phyloP scores from a whole-genome alignment of 495 filamentous ascomycete species.

The Trypethelium eluteriae region DNA sequence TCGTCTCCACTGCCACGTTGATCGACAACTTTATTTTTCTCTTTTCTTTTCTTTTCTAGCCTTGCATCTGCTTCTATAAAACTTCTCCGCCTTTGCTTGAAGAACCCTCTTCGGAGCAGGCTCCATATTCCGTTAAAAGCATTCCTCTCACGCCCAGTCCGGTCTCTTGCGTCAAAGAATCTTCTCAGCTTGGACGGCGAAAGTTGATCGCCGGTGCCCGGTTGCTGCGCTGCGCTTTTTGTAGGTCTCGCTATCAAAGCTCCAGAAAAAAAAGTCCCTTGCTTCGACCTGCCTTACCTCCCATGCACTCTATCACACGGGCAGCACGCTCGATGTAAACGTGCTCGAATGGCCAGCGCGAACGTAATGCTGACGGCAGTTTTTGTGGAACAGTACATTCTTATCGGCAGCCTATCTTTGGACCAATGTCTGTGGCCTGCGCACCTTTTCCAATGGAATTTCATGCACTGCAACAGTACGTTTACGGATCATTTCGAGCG shows the following conservation, averaged over 20 bases:
- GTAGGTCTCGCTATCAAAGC: background rate
- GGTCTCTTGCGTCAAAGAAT: constrained; percentile 10
- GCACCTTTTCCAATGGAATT: constrained; percentile 28
- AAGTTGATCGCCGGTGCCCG: background rate
- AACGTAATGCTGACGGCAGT: background rate
- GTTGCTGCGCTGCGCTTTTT: background rate
- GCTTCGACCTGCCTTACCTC: background rate
- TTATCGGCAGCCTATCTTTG: background rate
- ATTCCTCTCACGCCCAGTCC: constrained; percentile 1
- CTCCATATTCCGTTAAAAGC: constrained; percentile 6
- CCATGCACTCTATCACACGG: background rate
- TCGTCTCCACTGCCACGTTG: background rate
- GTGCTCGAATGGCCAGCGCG: background rate
- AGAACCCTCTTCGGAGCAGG: constrained; percentile 2
- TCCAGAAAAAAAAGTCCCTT: background rate
- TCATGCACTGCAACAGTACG: constrained; percentile 33
- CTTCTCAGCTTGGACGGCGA: background rate
- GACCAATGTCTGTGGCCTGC: constrained; percentile 8
- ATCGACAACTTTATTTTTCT: background rate
- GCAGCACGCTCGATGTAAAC: background rate
- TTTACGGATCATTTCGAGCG: constrained; percentile 2
- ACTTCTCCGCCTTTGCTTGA: background rate
- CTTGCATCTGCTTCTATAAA: background rate
- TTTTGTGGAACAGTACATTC: background rate
- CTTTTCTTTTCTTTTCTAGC: background rate